Base-by-base conservation (phyloP, 371 early-diverging fungal species). In the Actinomortierella ambigua region DNA sequence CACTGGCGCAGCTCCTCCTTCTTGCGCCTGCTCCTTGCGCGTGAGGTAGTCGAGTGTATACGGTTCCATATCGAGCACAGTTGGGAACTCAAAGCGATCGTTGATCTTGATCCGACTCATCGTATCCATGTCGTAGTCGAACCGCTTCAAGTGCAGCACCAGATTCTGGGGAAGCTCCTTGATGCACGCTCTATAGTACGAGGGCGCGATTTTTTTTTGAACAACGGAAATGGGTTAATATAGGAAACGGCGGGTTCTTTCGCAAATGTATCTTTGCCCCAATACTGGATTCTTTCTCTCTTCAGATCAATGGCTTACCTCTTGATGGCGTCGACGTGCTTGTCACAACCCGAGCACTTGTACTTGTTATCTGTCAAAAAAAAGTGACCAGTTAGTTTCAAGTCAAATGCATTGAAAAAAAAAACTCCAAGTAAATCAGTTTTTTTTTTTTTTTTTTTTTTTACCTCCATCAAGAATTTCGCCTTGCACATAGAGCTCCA, bases 381-480 rank as follows among this genome's bases (percentile, higher is more conserved):
- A 24, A 3, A 2, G 17, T 28, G 13, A 58, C 1, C 18, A n/a
- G 29, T 15, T 18, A 34, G 11, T 11, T 4, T 6, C 34, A 34
- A 6, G 11, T 34, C 34, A 34, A 34, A 34, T 4, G 34, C 34
- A 34, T 34, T 34, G 11, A 11, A 6, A 34, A 6, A 4, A 34
- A 34, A 11, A 34, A 34, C n/a, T 6, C 34, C 34, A 34, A 34
- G 34, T 34, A 34, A 34, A 34, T 6, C n/a, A n/a, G n/a, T n/a
- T n/a, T n/a, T n/a, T n/a, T n/a, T n/a, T n/a, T n/a, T n/a, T n/a
- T n/a, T n/a, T n/a, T n/a, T n/a, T n/a, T n/a, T n/a, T n/a, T n/a
- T n/a, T 80, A 83, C 82, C 85, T 43, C 83, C 84, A 44, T 84
- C 81, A 15, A 84, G 58, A 18, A 79, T 61, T 39, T 84, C 85